Percentiles rank a stretch among this genome's conserved stretches.
phyloP scores from a whole-genome alignment of 78 protist species.

The Pelomyxa schiedti region DNA sequence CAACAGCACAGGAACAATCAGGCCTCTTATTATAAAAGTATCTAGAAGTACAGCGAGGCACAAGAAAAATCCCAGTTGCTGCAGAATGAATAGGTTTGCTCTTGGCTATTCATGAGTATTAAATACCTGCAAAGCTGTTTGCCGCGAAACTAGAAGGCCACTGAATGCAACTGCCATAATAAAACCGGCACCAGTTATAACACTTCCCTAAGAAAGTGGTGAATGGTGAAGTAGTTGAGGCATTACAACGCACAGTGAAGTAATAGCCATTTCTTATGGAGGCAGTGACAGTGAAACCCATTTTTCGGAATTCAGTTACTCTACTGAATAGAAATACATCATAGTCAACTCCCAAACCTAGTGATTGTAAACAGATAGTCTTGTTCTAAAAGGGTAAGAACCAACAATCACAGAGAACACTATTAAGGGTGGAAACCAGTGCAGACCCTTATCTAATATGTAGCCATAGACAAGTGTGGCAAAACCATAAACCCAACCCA shows the following conservation, averaged over 20 bases:
- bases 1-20: slow-evolving; percentile 21
- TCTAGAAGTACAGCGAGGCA: slow-evolving; percentile 9
- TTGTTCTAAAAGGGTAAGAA: no score
- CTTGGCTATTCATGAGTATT: no score
- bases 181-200: slow-evolving; percentile 22
- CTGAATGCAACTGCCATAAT: slow-evolving; percentile 23
- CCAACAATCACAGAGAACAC: not conserved
- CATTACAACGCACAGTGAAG: no score
- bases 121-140: no score
- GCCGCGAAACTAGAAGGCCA: slow-evolving; percentile 9
- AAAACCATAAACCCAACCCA: no score
- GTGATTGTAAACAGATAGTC: no score
- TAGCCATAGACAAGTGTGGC: no score
- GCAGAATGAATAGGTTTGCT: not conserved
- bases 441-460: no score
- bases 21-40: slow-evolving; percentile 14
- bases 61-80: slow-evolving; percentile 10
- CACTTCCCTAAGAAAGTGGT: no score
- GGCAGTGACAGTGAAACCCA: not conserved
- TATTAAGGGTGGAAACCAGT: slow-evolving; percentile 12
- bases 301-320: not conserved
- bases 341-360: slow-evolving; percentile 19
- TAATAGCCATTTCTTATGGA: not conserved
- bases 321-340: slow-evolving; percentile 24
- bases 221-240: no score